phyloP scores from a whole-genome alignment of 1,284 basidiomycete species.

The Taiwanofungus camphoratus region DNA sequence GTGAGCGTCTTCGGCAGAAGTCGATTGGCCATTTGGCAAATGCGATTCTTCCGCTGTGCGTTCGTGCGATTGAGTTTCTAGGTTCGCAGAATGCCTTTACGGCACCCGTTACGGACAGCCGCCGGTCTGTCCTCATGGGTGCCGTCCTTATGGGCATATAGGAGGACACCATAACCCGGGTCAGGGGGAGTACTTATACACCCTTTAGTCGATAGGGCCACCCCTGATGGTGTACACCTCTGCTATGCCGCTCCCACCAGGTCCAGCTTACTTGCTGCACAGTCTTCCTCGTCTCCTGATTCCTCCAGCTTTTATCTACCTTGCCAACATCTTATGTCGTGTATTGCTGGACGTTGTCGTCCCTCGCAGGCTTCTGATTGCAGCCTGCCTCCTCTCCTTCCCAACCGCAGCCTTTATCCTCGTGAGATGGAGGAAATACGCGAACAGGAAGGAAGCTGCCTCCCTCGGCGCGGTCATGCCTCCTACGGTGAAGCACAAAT shows the following conservation, averaged over 20 bases:
- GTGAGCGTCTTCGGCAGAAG: too few species aligned
- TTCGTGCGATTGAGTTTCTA: too few species aligned
- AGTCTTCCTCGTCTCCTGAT: background rate
- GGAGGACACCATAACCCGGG: too few species aligned
- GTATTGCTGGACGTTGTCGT: background rate
- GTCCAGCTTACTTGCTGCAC: background rate
- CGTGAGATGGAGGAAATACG: slow-evolving; percentile 5
- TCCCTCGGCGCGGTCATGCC: slow-evolving; percentile 18
- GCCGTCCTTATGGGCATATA: too few species aligned
- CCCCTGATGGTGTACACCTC: too few species aligned
- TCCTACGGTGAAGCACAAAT: slow-evolving; percentile 11
- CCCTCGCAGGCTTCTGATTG: slow-evolving; percentile 7
- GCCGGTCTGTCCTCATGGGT: too few species aligned
- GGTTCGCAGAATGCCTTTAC: too few species aligned
- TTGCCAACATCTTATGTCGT: background rate
- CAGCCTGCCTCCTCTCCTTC: slow-evolving; percentile 9
- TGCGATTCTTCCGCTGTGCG: too few species aligned
- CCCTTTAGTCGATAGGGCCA: too few species aligned
- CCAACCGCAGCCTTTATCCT: slow-evolving; percentile 7
- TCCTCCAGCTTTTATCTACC: background rate
- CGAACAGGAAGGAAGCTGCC: slow-evolving; percentile 15
- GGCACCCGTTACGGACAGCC: too few species aligned
- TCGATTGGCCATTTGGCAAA: too few species aligned
- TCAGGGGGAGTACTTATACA: too few species aligned
- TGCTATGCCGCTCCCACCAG: slow-evolving; percentile 3